Evolutionary conservation across 2,329 filamentous ascomycete genomes (phyloP).

Genomic region (Knoxdaviesia proteae): DNA sequence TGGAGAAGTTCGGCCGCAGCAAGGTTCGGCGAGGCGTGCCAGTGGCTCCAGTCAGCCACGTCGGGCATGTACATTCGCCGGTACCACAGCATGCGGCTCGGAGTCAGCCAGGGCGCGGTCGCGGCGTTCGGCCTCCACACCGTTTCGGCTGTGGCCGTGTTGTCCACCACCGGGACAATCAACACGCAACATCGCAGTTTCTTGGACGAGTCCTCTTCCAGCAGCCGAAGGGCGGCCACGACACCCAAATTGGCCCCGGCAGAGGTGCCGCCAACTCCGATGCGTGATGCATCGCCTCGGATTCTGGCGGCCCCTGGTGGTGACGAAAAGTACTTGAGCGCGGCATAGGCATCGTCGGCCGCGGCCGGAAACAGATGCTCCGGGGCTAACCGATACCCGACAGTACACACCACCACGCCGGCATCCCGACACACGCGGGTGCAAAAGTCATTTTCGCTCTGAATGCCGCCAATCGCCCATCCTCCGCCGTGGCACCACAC

Average conservation of each 20-base stretch:
- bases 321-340: conserved; percentile 11
- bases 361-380: conserved; percentile 15
- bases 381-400: conserved; percentile 16
- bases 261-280: conserved; percentile 13
- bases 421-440: conserved; percentile 13
- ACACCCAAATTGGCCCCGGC: conserved; percentile 9
- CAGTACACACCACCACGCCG: conserved; percentile 10
- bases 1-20: conserved; percentile 8
- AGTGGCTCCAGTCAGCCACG: conserved; percentile 8
- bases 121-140: conserved; percentile 4
- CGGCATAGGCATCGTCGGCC: conserved; percentile 13
- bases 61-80: conserved; percentile 13
- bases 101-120: conserved; percentile 13
- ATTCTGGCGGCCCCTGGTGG: conserved; percentile 6
- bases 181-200: conserved; percentile 2
- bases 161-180: conserved; percentile 15
- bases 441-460: conserved; percentile 14
- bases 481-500: conserved; percentile 20
- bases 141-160: conserved; percentile 10
- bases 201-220: conserved; percentile 1
- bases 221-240: conserved; percentile 5
- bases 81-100: conserved; percentile 15
- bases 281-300: conserved; percentile 9
- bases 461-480: conserved; percentile 16
- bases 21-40: conserved; percentile 14